Conservation (phyloP, 345 rosid species). For the rapeseed (Brassica napus) region Da-Ae NC_063443.1:1380001-1380500, state of each 20-base stretch:
- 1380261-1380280: not conserved
- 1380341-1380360: constrained; percentile 4
- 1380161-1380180: constrained; percentile 27
- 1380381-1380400: constrained; percentile 11
- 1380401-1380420: not conserved
- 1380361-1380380: constrained; percentile 11
- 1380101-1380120: constrained; percentile 16
- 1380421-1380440: not conserved
- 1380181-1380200: not conserved
- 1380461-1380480: not conserved
- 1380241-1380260: constrained; percentile 14
- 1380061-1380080: constrained; percentile 30
- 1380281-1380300: constrained; percentile 19
- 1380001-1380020: constrained; percentile 41
- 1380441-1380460: not conserved
- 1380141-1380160: constrained; percentile 32
- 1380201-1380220: constrained; percentile 26
- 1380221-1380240: constrained; percentile 30
- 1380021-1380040: constrained; percentile 43
- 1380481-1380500: constrained; percentile 13
- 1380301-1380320: constrained; percentile 17
- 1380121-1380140: constrained; percentile 35
- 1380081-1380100: constrained; percentile 25
- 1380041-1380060: constrained; percentile 28
- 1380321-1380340: not conserved